phyloP scores from a whole-genome alignment of 768 basidiomycete species.

The Myochromella boudieri region DNA sequence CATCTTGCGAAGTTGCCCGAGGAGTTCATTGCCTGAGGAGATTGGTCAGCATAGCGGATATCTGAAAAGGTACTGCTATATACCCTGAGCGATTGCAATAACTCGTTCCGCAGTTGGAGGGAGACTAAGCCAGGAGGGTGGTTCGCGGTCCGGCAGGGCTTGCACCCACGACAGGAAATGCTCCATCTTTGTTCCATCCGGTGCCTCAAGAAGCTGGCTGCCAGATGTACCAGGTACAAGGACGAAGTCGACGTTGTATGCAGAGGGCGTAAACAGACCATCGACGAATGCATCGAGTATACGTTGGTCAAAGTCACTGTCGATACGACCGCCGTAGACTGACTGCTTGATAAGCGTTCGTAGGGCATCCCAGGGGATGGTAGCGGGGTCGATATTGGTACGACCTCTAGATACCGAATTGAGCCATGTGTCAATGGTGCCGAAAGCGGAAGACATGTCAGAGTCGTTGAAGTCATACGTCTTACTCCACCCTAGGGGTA shows the following conservation, averaged over 20 bases:
- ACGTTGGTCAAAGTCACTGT: constrained; percentile 93
- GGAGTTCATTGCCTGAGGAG: constrained; percentile 68
- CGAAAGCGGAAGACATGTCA: constrained; percentile 90
- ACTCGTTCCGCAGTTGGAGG: constrained; percentile 91
- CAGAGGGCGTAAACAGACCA: constrained; percentile 78
- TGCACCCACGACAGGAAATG: constrained; percentile 92
- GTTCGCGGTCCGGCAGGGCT: constrained; percentile 87
- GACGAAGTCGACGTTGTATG: constrained; percentile 93
- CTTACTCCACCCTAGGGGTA: constrained; percentile 96
- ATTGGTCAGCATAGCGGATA: constrained; percentile 2
- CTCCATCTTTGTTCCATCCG: constrained; percentile 91
- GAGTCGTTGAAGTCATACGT: constrained; percentile 99
- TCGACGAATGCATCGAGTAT: constrained; percentile 95
- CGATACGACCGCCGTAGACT: constrained; percentile 91
- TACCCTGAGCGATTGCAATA: constrained; percentile 90
- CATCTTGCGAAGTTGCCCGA: constrained; percentile 92
- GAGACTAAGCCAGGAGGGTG: constrained; percentile 91
- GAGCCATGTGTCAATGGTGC: constrained; percentile 92
- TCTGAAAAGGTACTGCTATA: constrained; percentile 14
- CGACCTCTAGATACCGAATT: constrained; percentile 77
- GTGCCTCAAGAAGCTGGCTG: constrained; percentile 61
- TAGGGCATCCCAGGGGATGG: constrained; percentile 95
- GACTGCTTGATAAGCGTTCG: constrained; percentile 92
- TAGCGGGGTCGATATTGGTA: constrained; percentile 87
- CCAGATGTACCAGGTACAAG: constrained; percentile 70